Conservation (phyloP, 2,329 filamentous ascomycete species). For the Penicillium sp. region DNA sequence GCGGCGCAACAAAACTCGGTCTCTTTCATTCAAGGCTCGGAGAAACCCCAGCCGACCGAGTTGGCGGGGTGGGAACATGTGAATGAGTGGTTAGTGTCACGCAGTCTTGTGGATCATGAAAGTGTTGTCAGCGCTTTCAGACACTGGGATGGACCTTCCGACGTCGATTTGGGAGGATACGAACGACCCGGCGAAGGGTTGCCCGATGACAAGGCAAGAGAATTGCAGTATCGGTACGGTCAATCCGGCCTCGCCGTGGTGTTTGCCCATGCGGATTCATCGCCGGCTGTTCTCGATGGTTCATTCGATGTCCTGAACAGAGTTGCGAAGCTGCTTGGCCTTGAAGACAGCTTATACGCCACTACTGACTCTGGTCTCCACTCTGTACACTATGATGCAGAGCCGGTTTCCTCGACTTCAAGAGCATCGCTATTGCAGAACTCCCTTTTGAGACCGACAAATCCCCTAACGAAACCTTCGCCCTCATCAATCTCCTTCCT, state of each 20-base stretch:
- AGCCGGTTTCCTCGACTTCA: conserved; percentile 38
- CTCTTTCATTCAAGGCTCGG: conserved; percentile 23
- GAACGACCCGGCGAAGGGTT: conserved; percentile 45
- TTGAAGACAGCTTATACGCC: conserved; percentile 48
- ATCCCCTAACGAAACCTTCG: conserved; percentile 45
- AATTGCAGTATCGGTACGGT: conserved; percentile 53
- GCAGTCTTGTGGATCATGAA: conserved; percentile 53
- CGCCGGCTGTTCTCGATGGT: conserved; percentile 47
- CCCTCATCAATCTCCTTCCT: conserved; percentile 43
- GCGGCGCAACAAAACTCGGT: conserved; percentile 29
- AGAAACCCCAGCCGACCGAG: conserved; percentile 23
- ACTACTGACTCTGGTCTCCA: conserved; percentile 26
- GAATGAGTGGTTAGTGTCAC: conserved; percentile 61
- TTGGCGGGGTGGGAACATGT: conserved; percentile 58
- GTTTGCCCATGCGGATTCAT: conserved; percentile 55
- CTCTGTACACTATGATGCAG: conserved; percentile 33
- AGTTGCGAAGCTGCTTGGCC: conserved; percentile 53
- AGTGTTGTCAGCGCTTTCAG: conserved; percentile 54
- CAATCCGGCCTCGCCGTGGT: conserved; percentile 62
- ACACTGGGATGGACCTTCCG: conserved; percentile 62
- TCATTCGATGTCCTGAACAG: conserved; percentile 54
- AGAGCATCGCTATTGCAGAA: conserved; percentile 46
- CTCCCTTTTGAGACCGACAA: conserved; percentile 40
- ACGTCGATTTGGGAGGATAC: conserved; percentile 61
- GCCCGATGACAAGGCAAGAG: conserved; percentile 45